Evolutionary conservation across 75 land plant species (phyloP).

Genomic region (Picea sitchensis): DNA sequence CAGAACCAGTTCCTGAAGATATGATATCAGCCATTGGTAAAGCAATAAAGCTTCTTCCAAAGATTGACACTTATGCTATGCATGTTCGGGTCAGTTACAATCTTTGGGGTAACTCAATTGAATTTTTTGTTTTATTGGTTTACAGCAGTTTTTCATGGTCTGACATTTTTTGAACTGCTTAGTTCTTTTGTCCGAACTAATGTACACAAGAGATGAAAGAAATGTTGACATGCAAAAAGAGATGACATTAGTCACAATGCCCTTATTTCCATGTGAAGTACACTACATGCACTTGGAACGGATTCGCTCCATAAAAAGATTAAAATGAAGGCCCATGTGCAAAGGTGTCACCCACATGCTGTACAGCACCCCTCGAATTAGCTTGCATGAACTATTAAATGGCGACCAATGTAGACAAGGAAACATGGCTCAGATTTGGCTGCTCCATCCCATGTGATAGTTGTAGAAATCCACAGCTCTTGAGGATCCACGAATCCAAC

Average conservation of each 20-base stretch:
- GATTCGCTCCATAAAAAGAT: too few relatives aligned
- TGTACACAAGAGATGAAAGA: neutral
- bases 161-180: neutral
- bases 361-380: too few relatives aligned
- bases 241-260: neutral
- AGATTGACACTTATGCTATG: conserved; percentile 87
- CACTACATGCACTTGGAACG: too few relatives aligned
- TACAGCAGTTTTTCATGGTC: neutral
- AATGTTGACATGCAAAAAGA: neutral
- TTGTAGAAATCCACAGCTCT: too few relatives aligned
- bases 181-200: neutral
- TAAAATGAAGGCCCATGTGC: too few relatives aligned
- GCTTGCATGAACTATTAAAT: too few relatives aligned
- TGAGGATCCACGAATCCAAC: too few relatives aligned
- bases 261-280: too few relatives aligned
- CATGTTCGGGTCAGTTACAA: conserved; percentile 58
- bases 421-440: too few relatives aligned
- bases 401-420: too few relatives aligned
- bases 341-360: too few relatives aligned
- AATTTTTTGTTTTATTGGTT: neutral
- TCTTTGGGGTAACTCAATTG: neutral
- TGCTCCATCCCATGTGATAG: too few relatives aligned
- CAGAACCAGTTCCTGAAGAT: conserved; percentile 86
- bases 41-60: conserved; percentile 86
- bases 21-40: conserved; percentile 77